A percentile compares a stretch with the other conserved stretches of the same genome.
phyloP scores from a whole-genome alignment of 768 basidiomycete species.

The Sporobolomyces pararoseus region DNA sequence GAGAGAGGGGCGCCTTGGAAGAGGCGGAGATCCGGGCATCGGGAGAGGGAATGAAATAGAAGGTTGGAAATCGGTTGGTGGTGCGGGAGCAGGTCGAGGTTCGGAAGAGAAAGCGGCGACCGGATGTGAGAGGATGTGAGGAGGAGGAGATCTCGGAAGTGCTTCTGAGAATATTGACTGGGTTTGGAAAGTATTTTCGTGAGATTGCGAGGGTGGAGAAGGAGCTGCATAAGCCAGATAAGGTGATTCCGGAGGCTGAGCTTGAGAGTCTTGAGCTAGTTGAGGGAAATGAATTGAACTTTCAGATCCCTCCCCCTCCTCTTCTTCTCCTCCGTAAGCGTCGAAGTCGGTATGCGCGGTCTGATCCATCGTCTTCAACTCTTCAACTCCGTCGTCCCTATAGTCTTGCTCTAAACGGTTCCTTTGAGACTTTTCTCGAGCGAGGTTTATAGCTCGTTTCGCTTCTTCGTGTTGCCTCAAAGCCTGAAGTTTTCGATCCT shows the following conservation, averaged over 20 bases:
- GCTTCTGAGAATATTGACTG: not conserved
- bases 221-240: not conserved
- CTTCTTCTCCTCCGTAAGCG: not conserved
- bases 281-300: constrained; percentile 3
- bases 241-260: not conserved
- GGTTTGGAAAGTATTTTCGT: not conserved
- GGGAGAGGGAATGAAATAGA: not conserved
- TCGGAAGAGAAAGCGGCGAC: not conserved
- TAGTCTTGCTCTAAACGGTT: not conserved
- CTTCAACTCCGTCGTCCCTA: not conserved
- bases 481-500: constrained; percentile 2
- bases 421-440: constrained; percentile 9
- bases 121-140: not conserved
- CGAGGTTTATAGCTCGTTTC: constrained; percentile 21
- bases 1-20: not conserved
- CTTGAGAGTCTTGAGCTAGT: not conserved
- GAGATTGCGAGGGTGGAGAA: not conserved
- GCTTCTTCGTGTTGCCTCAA: constrained; percentile 24
- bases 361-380: too few relatives aligned
- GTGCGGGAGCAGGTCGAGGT: constrained; percentile 9
- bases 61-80: not conserved
- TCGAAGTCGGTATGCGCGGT: too few relatives aligned
- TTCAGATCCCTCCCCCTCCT: constrained; percentile 1
- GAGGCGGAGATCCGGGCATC: not conserved
- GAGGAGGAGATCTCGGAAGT: not conserved